Conservation (phyloP, 2,329 filamentous ascomycete species). For the Catunica adiposa region DNA sequence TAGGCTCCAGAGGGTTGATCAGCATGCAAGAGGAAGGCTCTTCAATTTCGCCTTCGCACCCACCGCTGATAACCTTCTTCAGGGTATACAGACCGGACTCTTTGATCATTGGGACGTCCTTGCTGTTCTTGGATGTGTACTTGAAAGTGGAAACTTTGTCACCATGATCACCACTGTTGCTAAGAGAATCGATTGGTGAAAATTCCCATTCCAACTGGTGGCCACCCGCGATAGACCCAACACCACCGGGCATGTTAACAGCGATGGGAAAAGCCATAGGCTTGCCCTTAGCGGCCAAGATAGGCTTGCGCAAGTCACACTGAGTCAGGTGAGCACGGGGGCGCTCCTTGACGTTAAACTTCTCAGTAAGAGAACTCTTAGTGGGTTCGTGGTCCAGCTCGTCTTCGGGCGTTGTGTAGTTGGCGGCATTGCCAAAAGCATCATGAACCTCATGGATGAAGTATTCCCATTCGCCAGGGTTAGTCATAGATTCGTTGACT, state of each 20-base stretch:
- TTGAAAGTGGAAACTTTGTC: constrained; percentile 39
- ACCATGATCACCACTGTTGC: constrained; percentile 53
- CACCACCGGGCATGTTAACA: constrained; percentile 34
- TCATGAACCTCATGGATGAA: constrained; percentile 84
- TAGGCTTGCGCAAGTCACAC: constrained; percentile 63
- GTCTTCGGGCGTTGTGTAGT: constrained; percentile 50
- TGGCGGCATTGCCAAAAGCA: constrained; percentile 71
- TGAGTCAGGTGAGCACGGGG: constrained; percentile 55
- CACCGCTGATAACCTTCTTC: constrained; percentile 60
- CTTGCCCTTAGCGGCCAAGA: constrained; percentile 68
- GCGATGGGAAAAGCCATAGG: constrained; percentile 49
- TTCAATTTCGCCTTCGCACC: constrained; percentile 72
- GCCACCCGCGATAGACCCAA: constrained; percentile 42
- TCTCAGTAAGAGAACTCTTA: constrained; percentile 50
- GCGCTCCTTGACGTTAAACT: constrained; percentile 73
- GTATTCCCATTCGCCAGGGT: constrained; percentile 72
- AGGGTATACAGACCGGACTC: constrained; percentile 77
- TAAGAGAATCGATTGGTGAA: constrained; percentile 54
- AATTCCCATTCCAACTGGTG: constrained; percentile 71
- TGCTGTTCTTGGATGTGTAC: constrained; percentile 42
- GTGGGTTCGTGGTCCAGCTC: constrained; percentile 50
- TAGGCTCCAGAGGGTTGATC: constrained; percentile 78
- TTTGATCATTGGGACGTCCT: constrained; percentile 51
- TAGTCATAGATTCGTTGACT: constrained; percentile 75
- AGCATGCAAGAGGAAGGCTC: constrained; percentile 90